Evolutionary conservation across 2,329 filamentous ascomycete species (phyloP).

Genomic region (Fusarium nematophilum): DNA sequence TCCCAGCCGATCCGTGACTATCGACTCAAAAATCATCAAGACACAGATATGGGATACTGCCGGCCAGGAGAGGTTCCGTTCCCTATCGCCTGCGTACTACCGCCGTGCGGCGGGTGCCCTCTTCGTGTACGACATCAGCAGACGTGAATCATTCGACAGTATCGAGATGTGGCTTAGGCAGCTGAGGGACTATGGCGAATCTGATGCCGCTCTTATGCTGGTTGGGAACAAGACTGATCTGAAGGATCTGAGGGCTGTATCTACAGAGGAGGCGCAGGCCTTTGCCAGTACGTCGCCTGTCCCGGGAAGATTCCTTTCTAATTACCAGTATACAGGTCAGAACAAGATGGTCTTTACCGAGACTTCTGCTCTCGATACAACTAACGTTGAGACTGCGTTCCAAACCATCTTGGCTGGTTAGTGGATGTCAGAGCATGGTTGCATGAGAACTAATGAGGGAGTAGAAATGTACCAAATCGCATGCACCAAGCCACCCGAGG

Average conservation of each 20-base stretch:
- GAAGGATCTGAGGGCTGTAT: constrained; percentile 95
- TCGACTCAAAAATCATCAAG: constrained; percentile 99
- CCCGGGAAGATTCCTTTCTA: constrained; percentile 18
- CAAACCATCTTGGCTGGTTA: constrained; percentile 98
- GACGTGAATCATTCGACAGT: constrained; percentile 99
- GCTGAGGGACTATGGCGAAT: constrained; percentile 95
- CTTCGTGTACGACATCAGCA: constrained; percentile 99
- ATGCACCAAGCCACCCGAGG: too few species aligned
- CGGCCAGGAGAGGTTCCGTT: constrained; percentile 97
- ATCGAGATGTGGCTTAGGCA: constrained; percentile 99
- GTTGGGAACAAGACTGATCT: constrained; percentile 99
- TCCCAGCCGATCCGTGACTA: constrained; percentile 97
- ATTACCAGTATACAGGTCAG: constrained; percentile 72
- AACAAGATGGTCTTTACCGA: constrained; percentile 99
- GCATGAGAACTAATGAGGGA: too few species aligned
- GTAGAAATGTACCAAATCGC: too few species aligned
- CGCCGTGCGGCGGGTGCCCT: constrained; percentile 96
- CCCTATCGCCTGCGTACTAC: constrained; percentile 99
- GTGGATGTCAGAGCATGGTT: too few species aligned
- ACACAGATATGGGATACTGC: constrained; percentile 99
- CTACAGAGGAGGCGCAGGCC: constrained; percentile 96
- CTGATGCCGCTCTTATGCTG: constrained; percentile 99
- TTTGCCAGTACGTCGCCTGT: constrained; percentile 83
- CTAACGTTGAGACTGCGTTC: constrained; percentile 99
- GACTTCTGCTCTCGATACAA: constrained; percentile 97